Conservation (phyloP, 768 basidiomycete genomes). For the button mushroom (Agaricus bisporus) region DNA sequence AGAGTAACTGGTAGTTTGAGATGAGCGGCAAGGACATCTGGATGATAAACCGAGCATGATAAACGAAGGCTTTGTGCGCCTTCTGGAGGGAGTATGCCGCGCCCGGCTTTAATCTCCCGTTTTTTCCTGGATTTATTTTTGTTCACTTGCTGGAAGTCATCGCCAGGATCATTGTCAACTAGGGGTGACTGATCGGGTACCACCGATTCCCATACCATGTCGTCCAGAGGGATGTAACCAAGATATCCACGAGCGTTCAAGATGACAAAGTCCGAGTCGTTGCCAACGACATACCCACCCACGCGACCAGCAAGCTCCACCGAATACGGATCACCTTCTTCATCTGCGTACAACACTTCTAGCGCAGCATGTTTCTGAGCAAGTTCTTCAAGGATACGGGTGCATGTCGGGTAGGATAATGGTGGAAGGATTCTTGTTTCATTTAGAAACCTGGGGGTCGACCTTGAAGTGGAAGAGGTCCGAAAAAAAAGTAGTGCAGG, state of each 20-base stretch:
- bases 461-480: slow-evolving; percentile 61
- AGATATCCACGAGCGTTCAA: slow-evolving; percentile 69
- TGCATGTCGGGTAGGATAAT: slow-evolving; percentile 49
- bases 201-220: slow-evolving; percentile 60
- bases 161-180: slow-evolving; percentile 26
- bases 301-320: slow-evolving; percentile 76
- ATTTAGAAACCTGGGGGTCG: slow-evolving; percentile 58
- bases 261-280: slow-evolving; percentile 80
- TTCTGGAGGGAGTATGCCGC: slow-evolving; percentile 51
- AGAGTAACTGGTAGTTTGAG: slow-evolving; percentile 63
- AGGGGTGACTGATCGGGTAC: slow-evolving; percentile 20
- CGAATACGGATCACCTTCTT: slow-evolving; percentile 80
- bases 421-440: slow-evolving; percentile 77
- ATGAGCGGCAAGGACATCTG: slow-evolving; percentile 53
- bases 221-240: slow-evolving; percentile 73
- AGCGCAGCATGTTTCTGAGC: slow-evolving; percentile 27
- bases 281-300: slow-evolving; percentile 68
- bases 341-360: slow-evolving; percentile 67
- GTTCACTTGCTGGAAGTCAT: slow-evolving; percentile 54
- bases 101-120: slow-evolving; percentile 20
- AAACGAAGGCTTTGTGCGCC: slow-evolving; percentile 39
- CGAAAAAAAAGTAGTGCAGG: slow-evolving; percentile 73
- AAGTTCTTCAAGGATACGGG: slow-evolving; percentile 45
- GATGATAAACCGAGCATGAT: slow-evolving; percentile 54
- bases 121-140: slow-evolving; percentile 48